Conservation (phyloP, 108 stramenopile genomes). For the Skeletonema costatum region DNA sequence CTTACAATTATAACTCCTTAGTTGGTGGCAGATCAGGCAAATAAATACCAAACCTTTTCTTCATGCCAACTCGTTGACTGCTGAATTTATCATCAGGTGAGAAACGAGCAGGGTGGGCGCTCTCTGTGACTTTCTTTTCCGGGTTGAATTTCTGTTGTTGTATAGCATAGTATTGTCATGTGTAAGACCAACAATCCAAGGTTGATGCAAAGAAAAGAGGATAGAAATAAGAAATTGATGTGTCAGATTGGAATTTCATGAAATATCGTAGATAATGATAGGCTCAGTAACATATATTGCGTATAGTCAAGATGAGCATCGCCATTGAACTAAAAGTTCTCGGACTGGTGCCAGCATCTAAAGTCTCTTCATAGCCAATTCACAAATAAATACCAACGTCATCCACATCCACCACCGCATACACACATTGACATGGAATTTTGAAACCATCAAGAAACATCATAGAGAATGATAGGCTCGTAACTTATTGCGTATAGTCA, state of each 20-base stretch:
- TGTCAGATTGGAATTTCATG: not conserved
- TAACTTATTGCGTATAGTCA: not conserved
- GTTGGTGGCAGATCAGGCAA: conserved; percentile 83
- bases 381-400: not conserved
- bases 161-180: not conserved
- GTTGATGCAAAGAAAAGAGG: not conserved
- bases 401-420: not conserved
- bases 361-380: conserved; percentile 38
- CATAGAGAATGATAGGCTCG: not conserved
- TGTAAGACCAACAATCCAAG: not conserved
- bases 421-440: not conserved
- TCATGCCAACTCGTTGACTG: conserved; percentile 92
- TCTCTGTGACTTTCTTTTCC: conserved; percentile 85
- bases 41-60: conserved; percentile 97
- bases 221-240: not conserved
- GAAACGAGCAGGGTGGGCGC: conserved; percentile 97
- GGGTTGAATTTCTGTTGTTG: conserved; percentile 84
- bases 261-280: not conserved
- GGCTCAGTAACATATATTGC: not conserved
- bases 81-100: conserved; percentile 99
- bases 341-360: conserved; percentile 51
- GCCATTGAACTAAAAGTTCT: conserved; percentile 10
- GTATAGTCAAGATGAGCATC: not conserved
- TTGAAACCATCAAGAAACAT: not conserved
- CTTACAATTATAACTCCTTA: conserved; percentile 63